Base-by-base conservation (phyloP, 305 asterid genomes). In the Fraxinus sp. region DNA sequence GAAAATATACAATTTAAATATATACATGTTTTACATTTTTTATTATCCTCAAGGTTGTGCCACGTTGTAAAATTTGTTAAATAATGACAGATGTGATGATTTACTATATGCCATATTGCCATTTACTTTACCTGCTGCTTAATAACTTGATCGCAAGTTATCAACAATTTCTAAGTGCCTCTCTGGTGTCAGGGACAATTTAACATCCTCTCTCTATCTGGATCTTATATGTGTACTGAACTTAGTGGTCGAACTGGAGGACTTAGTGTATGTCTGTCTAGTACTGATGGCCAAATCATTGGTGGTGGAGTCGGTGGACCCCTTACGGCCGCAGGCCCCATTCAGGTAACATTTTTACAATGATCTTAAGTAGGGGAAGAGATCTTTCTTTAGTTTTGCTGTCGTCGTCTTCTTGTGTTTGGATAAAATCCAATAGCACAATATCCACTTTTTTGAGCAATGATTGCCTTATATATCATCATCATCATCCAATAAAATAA, bases 271-370 rank as follows among this genome's bases (percentile, higher is more conserved):
- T 90, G 92, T 83, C 80, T 91, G 68, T 90, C 93, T 33, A 85
- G 87, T 76, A 79, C 84, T 80, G 93, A 91, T 81, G 94, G 94
- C 32, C 93, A 88, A 86, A 90, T 91, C 75, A 84, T 91, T 79
- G 94, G 94, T 71, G 94, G 94, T 39, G 91, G 94, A 57, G 87
- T 91, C 22, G 91, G 89, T 33, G 93, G 92, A 75, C 93, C 94
- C 74, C 89, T 91, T 80, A 88, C 64, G 3, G 94, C 94, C 81
- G 93, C 92, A 2, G 92, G 94, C 64, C 92, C 92, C 5, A 81
- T 91, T 76, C 93, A 91, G 94, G 94, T 91, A 83, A 52, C 57
- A 41, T 83, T 33, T 78, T 32, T 57, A 59, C 5, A 7, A 28
- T 9, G 11, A 22, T 33, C 41, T 49, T 46, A 13, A 18, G 28